Conservation (phyloP, 2,329 filamentous ascomycete genomes). For the Cercospora sesami region DNA sequence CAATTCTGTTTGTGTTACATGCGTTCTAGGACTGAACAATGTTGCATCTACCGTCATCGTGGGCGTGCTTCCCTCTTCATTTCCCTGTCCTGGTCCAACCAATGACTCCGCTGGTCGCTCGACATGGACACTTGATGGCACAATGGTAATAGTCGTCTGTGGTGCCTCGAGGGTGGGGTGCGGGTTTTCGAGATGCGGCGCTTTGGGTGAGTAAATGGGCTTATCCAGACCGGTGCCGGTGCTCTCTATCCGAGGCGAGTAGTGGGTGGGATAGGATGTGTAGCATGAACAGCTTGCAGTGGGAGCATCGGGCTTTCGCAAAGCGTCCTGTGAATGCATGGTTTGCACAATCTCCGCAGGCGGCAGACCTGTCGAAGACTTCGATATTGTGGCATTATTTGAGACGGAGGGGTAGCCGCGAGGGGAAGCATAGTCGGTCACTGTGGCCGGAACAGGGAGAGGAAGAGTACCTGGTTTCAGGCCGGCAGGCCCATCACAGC, state of each 20-base stretch:
- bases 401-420: background rate
- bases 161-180: background rate
- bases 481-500: background rate
- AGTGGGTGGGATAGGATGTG: background rate
- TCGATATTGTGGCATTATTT: background rate
- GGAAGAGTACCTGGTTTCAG: background rate
- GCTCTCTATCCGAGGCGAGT: background rate
- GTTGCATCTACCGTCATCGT: background rate
- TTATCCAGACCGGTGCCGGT: background rate
- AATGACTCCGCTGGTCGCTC: background rate
- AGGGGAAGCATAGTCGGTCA: background rate
- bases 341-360: background rate
- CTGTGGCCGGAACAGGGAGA: background rate
- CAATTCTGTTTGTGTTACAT: constrained; percentile 2
- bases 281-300: background rate
- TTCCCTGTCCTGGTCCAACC: background rate
- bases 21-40: constrained; percentile 5
- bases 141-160: background rate
- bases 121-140: background rate
- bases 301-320: background rate
- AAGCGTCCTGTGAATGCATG: background rate
- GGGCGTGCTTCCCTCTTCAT: background rate
- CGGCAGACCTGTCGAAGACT: background rate
- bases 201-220: background rate
- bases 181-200: background rate